A percentile compares a stretch with the other conserved stretches of the same genome.
Conservation (phyloP, 345 rosid genomes). For the Salix exigua region DNA sequence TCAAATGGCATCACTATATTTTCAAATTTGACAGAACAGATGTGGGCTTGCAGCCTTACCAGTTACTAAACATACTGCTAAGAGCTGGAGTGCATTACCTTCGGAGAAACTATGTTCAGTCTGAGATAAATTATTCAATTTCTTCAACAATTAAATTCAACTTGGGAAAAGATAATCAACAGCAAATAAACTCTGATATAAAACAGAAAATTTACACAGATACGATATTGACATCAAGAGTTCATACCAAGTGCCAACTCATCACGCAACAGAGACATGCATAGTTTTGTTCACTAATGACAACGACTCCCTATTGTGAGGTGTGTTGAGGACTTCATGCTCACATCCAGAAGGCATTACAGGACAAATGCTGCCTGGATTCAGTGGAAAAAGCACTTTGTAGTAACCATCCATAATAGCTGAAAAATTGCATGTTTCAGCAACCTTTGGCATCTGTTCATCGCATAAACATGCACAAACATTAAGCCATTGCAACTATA, state of each 20-base stretch:
- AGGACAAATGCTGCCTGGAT: constrained; percentile 75
- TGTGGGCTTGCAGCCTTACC: no score
- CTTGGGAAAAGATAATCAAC: background rate
- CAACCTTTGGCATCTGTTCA: constrained; percentile 69
- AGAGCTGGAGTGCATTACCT: no score
- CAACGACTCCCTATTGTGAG: constrained; percentile 58
- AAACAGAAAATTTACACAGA: no score
- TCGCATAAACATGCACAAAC: background rate
- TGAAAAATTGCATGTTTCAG: constrained; percentile 61
- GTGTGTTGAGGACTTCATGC: constrained; percentile 37
- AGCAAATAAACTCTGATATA: background rate
- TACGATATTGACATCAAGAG: no score
- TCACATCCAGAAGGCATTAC: constrained; percentile 49
- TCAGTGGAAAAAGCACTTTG: constrained; percentile 68
- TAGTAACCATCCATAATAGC: constrained; percentile 85
- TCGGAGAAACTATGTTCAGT: no score
- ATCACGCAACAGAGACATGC: constrained; percentile 13
- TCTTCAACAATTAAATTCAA: no score
- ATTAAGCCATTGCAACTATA: background rate
- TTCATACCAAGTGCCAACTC: background rate
- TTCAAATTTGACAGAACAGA: no score
- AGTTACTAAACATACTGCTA: no score
- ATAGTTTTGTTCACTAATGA: constrained; percentile 18
- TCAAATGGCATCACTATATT: no score
- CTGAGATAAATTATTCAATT: no score